These are phyloP conservation scores for Stenocarpella maydis DNA, from an alignment of 2,329 filamentous ascomycete species.

Conservation along the genomic window DNA sequence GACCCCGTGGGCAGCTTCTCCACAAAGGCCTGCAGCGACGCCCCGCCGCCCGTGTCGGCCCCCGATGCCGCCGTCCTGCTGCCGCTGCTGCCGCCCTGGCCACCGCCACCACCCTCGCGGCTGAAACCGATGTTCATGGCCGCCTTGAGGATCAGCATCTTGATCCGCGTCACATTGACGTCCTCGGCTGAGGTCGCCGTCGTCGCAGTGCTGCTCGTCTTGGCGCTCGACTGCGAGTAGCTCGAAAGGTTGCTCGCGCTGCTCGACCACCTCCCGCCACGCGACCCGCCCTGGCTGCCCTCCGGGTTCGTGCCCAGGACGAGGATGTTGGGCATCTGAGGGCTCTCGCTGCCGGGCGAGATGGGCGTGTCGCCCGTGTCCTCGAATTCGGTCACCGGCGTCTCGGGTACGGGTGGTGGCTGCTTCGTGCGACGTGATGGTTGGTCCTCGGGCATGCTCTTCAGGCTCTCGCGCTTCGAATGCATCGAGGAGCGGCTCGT, in stretches of 20 bases:
- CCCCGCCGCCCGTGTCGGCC: conserved; percentile 47
- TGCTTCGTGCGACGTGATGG: conserved; percentile 49
- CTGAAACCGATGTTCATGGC: conserved; percentile 85
- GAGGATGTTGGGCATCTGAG: conserved; percentile 85
- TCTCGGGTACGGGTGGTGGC: conserved; percentile 74
- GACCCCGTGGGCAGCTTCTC: conserved; percentile 77
- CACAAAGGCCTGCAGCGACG: conserved; percentile 76
- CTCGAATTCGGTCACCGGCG: conserved; percentile 93
- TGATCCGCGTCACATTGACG: conserved; percentile 78
- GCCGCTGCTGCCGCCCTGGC: too few species aligned
- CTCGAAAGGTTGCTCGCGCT: conserved; percentile 80
- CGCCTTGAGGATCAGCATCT: conserved; percentile 82
- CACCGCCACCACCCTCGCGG: conserved; percentile 53
- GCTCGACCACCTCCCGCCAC: conserved; percentile 81
- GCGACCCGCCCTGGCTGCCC: conserved; percentile 45
- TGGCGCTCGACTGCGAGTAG: conserved; percentile 75
- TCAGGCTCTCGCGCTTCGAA: conserved; percentile 63
- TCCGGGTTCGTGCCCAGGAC: conserved; percentile 77
- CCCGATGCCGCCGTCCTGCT: too few species aligned
- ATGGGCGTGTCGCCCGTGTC: conserved; percentile 90
- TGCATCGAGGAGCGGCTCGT: conserved; percentile 58
- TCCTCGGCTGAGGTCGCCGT: conserved; percentile 76
- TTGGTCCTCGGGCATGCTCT: conserved; percentile 57
- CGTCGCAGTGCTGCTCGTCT: conserved; percentile 76
- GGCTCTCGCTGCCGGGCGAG: conserved; percentile 79